A percentile compares a stretch with the other conserved stretches of the same genome.
Conservation (phyloP, 352 stramenopile species). For the Thraustotheca clavata region DNA sequence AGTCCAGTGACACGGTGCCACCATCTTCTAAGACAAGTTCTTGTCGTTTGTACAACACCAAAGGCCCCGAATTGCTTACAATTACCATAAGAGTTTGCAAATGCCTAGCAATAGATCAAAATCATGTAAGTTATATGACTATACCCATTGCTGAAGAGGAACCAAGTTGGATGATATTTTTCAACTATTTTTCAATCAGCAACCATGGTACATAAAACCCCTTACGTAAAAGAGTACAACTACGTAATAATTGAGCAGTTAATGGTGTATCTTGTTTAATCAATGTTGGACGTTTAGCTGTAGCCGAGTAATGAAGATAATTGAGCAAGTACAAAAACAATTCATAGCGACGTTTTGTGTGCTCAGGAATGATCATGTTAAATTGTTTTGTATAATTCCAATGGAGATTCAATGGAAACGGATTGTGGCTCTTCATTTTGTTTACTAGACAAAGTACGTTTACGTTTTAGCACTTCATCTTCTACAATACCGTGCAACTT, state of each 20-base stretch:
- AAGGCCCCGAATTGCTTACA: slow-evolving; percentile 23
- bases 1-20: slow-evolving; percentile 61
- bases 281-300: slow-evolving; percentile 1
- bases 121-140: too few relatives aligned
- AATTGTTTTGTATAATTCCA: not conserved
- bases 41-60: slow-evolving; percentile 45
- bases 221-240: slow-evolving; percentile 12
- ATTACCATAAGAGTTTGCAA: slow-evolving; percentile 5
- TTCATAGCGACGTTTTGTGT: not conserved
- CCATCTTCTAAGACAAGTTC: slow-evolving; percentile 52
- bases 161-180: slow-evolving; percentile 22
- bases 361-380: not conserved
- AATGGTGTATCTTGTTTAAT: not conserved
- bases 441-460: not conserved
- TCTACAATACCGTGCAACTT: too few relatives aligned
- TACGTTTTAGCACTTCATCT: too few relatives aligned
- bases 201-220: too few relatives aligned
- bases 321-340: slow-evolving; percentile 9
- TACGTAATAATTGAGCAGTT: not conserved
- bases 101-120: not conserved
- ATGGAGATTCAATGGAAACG: not conserved
- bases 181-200: slow-evolving; percentile 7
- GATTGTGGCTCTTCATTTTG: too few relatives aligned
- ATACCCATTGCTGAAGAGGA: slow-evolving; percentile 20
- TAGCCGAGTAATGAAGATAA: slow-evolving; percentile 1